Conservation (phyloP, 2,329 filamentous ascomycete species). For the Penicillium sp. region DNA sequence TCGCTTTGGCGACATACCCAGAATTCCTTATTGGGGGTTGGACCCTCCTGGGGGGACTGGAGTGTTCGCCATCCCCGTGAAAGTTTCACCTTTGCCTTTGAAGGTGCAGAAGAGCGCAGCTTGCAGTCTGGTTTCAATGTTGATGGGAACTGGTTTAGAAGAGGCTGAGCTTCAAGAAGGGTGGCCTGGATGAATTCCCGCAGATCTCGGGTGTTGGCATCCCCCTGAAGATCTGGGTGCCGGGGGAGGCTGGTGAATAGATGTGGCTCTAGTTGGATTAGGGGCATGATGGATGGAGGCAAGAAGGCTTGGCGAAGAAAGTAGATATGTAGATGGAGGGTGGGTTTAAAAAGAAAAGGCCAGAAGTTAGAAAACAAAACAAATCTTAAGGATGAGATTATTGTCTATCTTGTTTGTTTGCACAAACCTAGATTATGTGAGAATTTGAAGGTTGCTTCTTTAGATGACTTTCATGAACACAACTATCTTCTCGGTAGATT, state of each 20-base stretch:
- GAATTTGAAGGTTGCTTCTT: background rate
- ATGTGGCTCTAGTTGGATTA: slow-evolving; percentile 30
- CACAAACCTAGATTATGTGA: background rate
- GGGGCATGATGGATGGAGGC: slow-evolving; percentile 15
- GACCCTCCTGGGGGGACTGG: background rate
- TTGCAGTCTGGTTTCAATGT: slow-evolving; percentile 31
- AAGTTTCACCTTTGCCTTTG: slow-evolving; percentile 33
- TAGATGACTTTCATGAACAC: background rate
- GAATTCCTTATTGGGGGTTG: slow-evolving; percentile 28
- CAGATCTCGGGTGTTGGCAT: slow-evolving; percentile 12
- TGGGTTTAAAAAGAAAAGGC: background rate
- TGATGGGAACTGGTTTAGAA: slow-evolving; percentile 30
- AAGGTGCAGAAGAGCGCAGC: slow-evolving; percentile 30
- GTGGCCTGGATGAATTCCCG: slow-evolving; percentile 24
- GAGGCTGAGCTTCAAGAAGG: slow-evolving; percentile 31
- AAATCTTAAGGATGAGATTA: background rate
- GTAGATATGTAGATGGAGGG: background rate
- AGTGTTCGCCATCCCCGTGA: slow-evolving; percentile 20
- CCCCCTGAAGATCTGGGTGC: slow-evolving; percentile 28
- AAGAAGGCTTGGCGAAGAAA: background rate
- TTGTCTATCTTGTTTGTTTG: background rate
- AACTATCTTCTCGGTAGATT: background rate
- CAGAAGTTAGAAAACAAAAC: background rate
- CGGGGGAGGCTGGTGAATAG: slow-evolving; percentile 31
- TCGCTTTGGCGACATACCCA: slow-evolving; percentile 45